Evolutionary conservation across 176 grass and related monocot species (phyloP).

Genomic region (Melocanna baccifera): DNA sequence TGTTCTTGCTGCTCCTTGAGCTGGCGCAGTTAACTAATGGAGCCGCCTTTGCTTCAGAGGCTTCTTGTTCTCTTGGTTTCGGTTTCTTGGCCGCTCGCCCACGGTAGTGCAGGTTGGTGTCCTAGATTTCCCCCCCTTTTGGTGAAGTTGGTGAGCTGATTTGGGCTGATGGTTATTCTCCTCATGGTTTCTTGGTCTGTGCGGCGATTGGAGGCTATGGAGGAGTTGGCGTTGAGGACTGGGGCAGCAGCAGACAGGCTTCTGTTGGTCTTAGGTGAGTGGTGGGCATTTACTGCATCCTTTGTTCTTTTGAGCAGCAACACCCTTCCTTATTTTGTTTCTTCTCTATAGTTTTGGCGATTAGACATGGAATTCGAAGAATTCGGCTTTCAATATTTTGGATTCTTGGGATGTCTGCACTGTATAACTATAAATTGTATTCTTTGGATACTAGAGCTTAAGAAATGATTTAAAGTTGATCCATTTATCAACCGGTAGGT

Average conservation of each 20-base stretch:
- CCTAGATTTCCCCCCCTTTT: background rate
- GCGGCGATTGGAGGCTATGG: background rate
- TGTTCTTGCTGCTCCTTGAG: background rate
- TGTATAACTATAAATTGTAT: background rate
- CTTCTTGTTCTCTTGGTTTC: background rate
- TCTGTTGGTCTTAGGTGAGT: constrained; percentile 3
- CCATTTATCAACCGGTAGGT: background rate
- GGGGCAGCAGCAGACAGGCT: background rate
- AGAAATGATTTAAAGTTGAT: background rate
- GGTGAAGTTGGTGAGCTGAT: background rate
- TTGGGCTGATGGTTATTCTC: background rate
- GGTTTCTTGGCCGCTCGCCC: constrained; percentile 8
- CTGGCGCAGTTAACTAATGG: background rate
- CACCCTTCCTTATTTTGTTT: no score
- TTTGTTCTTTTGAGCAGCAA: background rate
- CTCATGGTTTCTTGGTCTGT: background rate
- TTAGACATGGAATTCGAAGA: background rate
- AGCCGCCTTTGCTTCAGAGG: background rate
- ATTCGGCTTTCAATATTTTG: background rate
- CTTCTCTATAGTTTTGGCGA: background rate
- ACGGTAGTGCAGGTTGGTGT: background rate
- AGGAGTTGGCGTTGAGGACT: background rate
- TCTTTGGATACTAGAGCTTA: background rate
- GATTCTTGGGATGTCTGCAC: background rate
- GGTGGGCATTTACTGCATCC: background rate